These are phyloP conservation scores for Lathyrus aphaca DNA, from an alignment of 306 rosid species.

Conservation along the genomic window DNA sequence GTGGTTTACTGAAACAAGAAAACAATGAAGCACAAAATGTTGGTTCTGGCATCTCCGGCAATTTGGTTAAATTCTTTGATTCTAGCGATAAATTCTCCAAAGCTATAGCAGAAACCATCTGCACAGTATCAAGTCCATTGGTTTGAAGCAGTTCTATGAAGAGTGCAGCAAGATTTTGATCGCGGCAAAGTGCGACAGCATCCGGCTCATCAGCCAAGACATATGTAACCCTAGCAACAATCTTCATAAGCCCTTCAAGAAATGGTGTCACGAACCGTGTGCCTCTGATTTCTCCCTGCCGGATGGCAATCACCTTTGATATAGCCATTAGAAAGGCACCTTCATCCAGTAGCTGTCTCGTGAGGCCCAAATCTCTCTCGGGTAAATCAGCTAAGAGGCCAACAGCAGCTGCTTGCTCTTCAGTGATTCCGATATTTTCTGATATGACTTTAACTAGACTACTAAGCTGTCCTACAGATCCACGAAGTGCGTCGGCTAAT, in stretches of 20 bases:
- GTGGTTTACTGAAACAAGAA: slow-evolving; percentile 67
- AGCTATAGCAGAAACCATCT: slow-evolving; percentile 92
- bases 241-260: slow-evolving; percentile 86
- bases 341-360: slow-evolving; percentile 93
- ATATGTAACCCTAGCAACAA: slow-evolving; percentile 83
- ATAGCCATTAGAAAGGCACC: slow-evolving; percentile 70
- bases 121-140: slow-evolving; percentile 90
- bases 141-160: slow-evolving; percentile 80
- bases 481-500: slow-evolving; percentile 93
- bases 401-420: slow-evolving; percentile 94
- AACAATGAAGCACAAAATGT: slow-evolving; percentile 74
- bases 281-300: slow-evolving; percentile 81
- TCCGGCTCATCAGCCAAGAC: slow-evolving; percentile 71
- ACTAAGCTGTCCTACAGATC: slow-evolving; percentile 94
- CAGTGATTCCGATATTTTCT: slow-evolving; percentile 78
- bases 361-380: slow-evolving; percentile 95
- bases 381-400: slow-evolving; percentile 93
- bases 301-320: slow-evolving; percentile 62
- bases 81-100: slow-evolving; percentile 85
- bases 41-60: slow-evolving; percentile 66
- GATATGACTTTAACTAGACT: slow-evolving; percentile 80
- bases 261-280: slow-evolving; percentile 86
- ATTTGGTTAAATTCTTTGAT: slow-evolving; percentile 68
- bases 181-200: slow-evolving; percentile 77
- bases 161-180: slow-evolving; percentile 62